phyloP scores from a whole-genome alignment of 2,329 filamentous ascomycete genomes.

The Gnomoniopsis smithogilvyi region DNA sequence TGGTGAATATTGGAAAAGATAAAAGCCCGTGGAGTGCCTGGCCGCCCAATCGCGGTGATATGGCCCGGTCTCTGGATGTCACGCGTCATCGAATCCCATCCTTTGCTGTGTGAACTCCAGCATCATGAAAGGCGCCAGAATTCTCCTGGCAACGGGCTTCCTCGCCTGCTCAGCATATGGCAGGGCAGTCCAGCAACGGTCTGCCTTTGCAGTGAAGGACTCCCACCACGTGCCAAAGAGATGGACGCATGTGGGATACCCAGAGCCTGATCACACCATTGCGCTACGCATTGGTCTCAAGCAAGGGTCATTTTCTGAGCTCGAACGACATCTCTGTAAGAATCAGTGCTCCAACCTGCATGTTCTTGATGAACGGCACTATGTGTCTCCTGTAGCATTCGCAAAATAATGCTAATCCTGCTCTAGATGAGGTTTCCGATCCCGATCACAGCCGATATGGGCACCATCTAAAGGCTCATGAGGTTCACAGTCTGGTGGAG shows the following conservation, averaged over 20 bases:
- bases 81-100: not conserved
- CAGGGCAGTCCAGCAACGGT: slow-evolving; percentile 15
- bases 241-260: slow-evolving; percentile 46
- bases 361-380: not conserved
- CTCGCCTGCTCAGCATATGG: slow-evolving; percentile 3
- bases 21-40: not conserved
- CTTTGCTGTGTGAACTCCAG: not conserved
- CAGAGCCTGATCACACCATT: slow-evolving; percentile 45
- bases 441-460: slow-evolving; percentile 45
- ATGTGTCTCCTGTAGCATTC: not conserved
- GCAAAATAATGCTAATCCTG: not conserved
- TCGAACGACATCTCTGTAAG: slow-evolving; percentile 48
- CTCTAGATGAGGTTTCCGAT: slow-evolving; percentile 36
- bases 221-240: slow-evolving; percentile 46
- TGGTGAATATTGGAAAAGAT: not conserved
- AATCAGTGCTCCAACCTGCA: not conserved
- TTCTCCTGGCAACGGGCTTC: slow-evolving; percentile 9
- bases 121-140: slow-evolving; percentile 9
- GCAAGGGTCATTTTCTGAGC: slow-evolving; percentile 51
- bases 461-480: slow-evolving; percentile 44
- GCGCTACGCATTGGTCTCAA: slow-evolving; percentile 56
- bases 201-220: slow-evolving; percentile 45
- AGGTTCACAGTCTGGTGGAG: slow-evolving; percentile 51
- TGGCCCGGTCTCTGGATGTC: not conserved
- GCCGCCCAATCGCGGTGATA: not conserved